Conservation (phyloP, 257 asterid genomes). For the Jaltomata sinuosa region DNA sequence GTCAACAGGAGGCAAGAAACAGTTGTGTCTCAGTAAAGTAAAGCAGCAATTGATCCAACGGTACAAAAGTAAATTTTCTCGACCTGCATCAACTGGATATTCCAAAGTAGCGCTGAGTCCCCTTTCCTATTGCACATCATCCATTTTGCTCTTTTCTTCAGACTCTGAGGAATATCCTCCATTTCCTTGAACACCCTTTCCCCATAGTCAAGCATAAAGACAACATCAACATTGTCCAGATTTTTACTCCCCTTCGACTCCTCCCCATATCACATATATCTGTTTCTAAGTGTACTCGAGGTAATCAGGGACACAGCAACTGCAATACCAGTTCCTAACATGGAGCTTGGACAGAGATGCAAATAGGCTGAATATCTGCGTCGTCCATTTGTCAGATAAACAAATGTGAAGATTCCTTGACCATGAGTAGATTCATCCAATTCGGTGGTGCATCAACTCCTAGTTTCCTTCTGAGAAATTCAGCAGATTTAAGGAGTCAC, state of each 20-base stretch:
- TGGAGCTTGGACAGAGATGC: not conserved
- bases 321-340: not conserved
- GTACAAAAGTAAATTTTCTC: not conserved
- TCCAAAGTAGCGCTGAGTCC: not conserved
- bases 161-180: not conserved
- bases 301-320: not conserved
- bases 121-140: not conserved
- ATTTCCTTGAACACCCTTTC: not conserved
- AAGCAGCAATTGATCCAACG: not conserved
- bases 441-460: not conserved
- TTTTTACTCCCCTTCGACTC: not conserved
- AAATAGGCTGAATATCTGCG: not conserved
- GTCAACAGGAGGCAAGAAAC: not conserved
- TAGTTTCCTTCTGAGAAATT: not conserved
- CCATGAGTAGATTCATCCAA: not conserved
- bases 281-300: not conserved
- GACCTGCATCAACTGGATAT: not conserved
- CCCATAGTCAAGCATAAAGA: not conserved
- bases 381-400: not conserved
- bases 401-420: not conserved
- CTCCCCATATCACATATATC: not conserved
- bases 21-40: not conserved
- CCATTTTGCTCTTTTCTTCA: not conserved
- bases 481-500: not conserved
- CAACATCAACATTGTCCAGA: not conserved